Evolutionary conservation across 1,284 basidiomycete species (phyloP).

Genomic region (Trichosporon sp.): DNA sequence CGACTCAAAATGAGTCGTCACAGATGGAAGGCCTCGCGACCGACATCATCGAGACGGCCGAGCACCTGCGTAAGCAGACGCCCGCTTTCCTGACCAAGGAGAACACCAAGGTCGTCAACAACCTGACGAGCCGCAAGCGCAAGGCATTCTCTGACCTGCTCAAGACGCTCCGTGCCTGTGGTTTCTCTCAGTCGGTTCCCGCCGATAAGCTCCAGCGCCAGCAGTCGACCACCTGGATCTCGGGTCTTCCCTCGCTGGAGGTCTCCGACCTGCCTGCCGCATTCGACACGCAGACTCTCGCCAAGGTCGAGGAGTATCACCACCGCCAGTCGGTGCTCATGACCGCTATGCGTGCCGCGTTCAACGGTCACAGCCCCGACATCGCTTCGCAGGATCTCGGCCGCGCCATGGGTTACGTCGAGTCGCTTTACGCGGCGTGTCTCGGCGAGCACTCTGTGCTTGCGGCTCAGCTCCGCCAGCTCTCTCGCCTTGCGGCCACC

Average conservation of each 20-base stretch:
- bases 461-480: conserved; percentile 21
- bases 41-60: conserved; percentile 73
- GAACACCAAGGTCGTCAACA: conserved; percentile 74
- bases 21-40: conserved; percentile 67
- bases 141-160: conserved; percentile 90
- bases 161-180: conserved; percentile 81
- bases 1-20: conserved; percentile 26
- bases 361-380: conserved; percentile 76
- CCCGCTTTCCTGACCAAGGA: conserved; percentile 65
- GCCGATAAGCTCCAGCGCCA: conserved; percentile 71
- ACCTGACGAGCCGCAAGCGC: conserved; percentile 75
- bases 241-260: conserved; percentile 56
- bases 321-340: conserved; percentile 70
- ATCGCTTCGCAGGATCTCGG: conserved; percentile 81
- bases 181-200: conserved; percentile 72
- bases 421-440: conserved; percentile 72
- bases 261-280: conserved; percentile 30
- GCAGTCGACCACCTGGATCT: conserved; percentile 67
- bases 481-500: conserved; percentile 23
- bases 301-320: conserved; percentile 68
- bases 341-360: conserved; percentile 67
- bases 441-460: conserved; percentile 57
- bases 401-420: conserved; percentile 74
- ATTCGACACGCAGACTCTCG: conserved; percentile 33
- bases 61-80: conserved; percentile 64